Conservation (phyloP, 192 early-diverging fungal species). For the Podila verticillata region DNA sequence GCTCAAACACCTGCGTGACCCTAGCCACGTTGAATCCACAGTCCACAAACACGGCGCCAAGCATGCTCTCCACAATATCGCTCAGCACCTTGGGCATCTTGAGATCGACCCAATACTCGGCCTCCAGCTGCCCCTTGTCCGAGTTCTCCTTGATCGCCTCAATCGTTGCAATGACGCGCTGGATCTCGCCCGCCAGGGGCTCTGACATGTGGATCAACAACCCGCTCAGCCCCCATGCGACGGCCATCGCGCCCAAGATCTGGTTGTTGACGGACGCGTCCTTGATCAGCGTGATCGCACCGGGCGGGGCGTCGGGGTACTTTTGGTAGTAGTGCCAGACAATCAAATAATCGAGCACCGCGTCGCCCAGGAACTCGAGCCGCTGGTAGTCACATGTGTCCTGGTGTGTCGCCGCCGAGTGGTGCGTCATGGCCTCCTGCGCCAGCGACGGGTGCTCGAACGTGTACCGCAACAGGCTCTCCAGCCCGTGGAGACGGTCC, state of each 20-base stretch:
- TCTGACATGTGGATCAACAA: conserved; percentile 73
- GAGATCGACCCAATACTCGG: conserved; percentile 84
- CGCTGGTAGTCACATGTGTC: conserved; percentile 83
- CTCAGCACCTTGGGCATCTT: conserved; percentile 88
- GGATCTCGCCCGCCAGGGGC: conserved; percentile 64
- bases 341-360: conserved; percentile 81
- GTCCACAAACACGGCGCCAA: conserved; percentile 91
- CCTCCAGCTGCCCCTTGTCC: conserved; percentile 30
- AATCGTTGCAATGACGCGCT: conserved; percentile 63
- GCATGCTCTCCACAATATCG: conserved; percentile 88
- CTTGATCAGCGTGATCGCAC: conserved; percentile 82
- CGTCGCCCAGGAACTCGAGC: conserved; percentile 90
- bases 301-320: conserved; percentile 73
- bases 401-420: conserved; percentile 60
- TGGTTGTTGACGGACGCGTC: conserved; percentile 90
- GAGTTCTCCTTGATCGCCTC: conserved; percentile 33
- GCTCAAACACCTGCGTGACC: conserved; percentile 52
- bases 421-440: conserved; percentile 88
- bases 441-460: conserved; percentile 76
- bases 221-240: conserved; percentile 68
- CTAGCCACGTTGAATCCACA: conserved; percentile 70
- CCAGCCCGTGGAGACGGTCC: conserved; percentile 12
- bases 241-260: conserved; percentile 78
- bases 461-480: conserved; percentile 63
- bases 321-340: conserved; percentile 78